phyloP scores from a whole-genome alignment of 495 filamentous ascomycete genomes.

The Penicillium ochrochloron region DNA sequence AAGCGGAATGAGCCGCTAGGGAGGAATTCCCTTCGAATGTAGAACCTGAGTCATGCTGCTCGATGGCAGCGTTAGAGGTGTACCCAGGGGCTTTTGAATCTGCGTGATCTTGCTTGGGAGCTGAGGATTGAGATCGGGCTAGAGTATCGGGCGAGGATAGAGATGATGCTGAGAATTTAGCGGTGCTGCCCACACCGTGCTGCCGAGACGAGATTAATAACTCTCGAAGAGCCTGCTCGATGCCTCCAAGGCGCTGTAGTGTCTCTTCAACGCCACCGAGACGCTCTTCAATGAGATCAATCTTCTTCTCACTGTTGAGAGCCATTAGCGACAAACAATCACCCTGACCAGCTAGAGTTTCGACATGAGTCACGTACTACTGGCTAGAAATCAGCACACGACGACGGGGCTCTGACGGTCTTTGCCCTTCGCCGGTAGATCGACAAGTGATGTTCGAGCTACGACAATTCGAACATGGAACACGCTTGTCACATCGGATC shows the following conservation, averaged over 20 bases:
- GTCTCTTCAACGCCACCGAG: conserved; percentile 61
- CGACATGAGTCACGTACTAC: conserved; percentile 55
- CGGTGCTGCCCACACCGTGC: not conserved
- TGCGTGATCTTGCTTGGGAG: conserved; percentile 17
- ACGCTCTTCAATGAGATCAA: conserved; percentile 67
- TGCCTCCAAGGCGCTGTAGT: conserved; percentile 61
- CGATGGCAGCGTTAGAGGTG: conserved; percentile 34
- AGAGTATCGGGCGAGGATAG: conserved; percentile 22
- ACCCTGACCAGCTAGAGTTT: not conserved
- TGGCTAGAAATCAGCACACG: conserved; percentile 70
- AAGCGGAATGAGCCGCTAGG: conserved; percentile 63
- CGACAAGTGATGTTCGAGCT: conserved; percentile 52
- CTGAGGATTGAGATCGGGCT: conserved; percentile 11
- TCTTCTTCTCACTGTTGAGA: conserved; percentile 64
- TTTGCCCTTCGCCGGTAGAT: conserved; percentile 64
- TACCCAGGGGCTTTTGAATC: conserved; percentile 29
- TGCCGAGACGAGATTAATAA: conserved; percentile 26
- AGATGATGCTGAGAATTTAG: conserved; percentile 25
- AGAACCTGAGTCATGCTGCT: conserved; percentile 46
- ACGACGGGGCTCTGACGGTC: conserved; percentile 61
- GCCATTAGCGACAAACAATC: conserved; percentile 1
- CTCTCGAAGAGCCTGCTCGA: conserved; percentile 56
- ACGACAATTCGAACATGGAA: conserved; percentile 54
- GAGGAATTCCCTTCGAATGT: conserved; percentile 66
- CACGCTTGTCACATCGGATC: conserved; percentile 51